A percentile compares a stretch with the other conserved stretches of the same genome.
Evolutionary conservation across 768 basidiomycete genomes (phyloP).

Genomic region (Kondoa malvinella): DNA sequence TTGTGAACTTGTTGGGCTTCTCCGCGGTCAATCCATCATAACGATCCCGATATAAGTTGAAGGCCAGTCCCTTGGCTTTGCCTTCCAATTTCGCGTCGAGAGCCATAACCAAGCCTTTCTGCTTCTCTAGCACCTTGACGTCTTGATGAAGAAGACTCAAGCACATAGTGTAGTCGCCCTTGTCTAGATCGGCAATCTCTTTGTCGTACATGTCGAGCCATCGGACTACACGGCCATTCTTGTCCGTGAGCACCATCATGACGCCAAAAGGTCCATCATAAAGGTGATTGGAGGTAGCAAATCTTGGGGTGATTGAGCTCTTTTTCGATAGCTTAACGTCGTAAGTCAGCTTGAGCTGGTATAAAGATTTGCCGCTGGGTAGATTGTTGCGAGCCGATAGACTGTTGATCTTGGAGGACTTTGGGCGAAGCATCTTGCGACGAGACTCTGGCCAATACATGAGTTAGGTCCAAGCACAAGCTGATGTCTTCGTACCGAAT

Average conservation of each 20-base stretch:
- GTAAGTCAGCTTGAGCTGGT: slow-evolving; percentile 16
- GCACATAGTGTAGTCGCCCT: slow-evolving; percentile 16
- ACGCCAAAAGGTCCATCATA: slow-evolving; percentile 15
- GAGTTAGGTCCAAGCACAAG: neutral
- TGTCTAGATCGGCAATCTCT: slow-evolving; percentile 11
- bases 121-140: slow-evolving; percentile 11
- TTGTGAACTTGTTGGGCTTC: slow-evolving; percentile 9
- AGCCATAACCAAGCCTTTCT: slow-evolving; percentile 7
- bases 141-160: slow-evolving; percentile 2
- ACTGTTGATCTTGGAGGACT: slow-evolving; percentile 3
- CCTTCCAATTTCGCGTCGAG: slow-evolving; percentile 6
- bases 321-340: slow-evolving; percentile 15
- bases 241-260: slow-evolving; percentile 9
- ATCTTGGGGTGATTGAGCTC: slow-evolving; percentile 6
- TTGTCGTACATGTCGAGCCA: slow-evolving; percentile 12
- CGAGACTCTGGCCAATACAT: slow-evolving; percentile 2
- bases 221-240: neutral
- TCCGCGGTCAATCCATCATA: slow-evolving; percentile 1
- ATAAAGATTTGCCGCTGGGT: slow-evolving; percentile 9
- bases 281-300: slow-evolving; percentile 10
- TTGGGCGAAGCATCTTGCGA: slow-evolving; percentile 9
- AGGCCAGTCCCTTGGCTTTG: neutral
- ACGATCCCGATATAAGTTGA: neutral
- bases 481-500: neutral
- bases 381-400: slow-evolving; percentile 9